Evolutionary conservation across 2,329 filamentous ascomycete genomes (phyloP), one percentile per base, ranked within the genome.

Genomic region (Paracoccidioides lutzii): DNA sequence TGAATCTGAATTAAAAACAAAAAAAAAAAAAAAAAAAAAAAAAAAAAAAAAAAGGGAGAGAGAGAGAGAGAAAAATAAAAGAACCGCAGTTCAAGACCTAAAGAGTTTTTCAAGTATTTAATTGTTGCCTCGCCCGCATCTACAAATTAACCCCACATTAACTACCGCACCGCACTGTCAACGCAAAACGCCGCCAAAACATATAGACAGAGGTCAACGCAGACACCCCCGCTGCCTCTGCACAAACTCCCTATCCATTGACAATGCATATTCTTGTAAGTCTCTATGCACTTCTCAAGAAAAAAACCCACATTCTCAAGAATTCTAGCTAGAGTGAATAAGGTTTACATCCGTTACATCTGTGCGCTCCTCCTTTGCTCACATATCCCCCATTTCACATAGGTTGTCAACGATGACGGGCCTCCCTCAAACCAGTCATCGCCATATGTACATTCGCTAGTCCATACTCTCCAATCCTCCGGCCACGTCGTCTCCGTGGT

Each of bases 401-500:
- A 76, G 72, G 71, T 75, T 52, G 70, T 69, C 38, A 91, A 91
- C 74, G 87, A 91, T 67, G 87, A 91, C 73, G 87, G 87, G 14
- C 87, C 87, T 53, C 87, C 87, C 60, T 88, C 85, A 37, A 79
- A 83, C 58, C 81, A 85, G 66, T 87, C 87, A 42, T 90, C 87
- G 48, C 88, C 88, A 6, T 91, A 91, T 65, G 80, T 91, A 59
- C 86, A 88, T 73, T 83, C 81, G 59, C 79, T 91, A 57, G 79
- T 90, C 45, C 76, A 81, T 58, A 79, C 80, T 54, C 82, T 93
- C 52, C 82, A 89, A 68, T 72, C 77, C 56, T 82, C 85, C 37
- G 90, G 90, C 6, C 91, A 96, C 72, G 78, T 76, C n/a, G 88
- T 97, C 58, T 95, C 89, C 6, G 90, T 98, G 52, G 86, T 93